Evolutionary conservation across 495 filamentous ascomycete species (phyloP), one percentile per base, ranked within the genome.

Genomic region (Schizothecium vesticola): DNA sequence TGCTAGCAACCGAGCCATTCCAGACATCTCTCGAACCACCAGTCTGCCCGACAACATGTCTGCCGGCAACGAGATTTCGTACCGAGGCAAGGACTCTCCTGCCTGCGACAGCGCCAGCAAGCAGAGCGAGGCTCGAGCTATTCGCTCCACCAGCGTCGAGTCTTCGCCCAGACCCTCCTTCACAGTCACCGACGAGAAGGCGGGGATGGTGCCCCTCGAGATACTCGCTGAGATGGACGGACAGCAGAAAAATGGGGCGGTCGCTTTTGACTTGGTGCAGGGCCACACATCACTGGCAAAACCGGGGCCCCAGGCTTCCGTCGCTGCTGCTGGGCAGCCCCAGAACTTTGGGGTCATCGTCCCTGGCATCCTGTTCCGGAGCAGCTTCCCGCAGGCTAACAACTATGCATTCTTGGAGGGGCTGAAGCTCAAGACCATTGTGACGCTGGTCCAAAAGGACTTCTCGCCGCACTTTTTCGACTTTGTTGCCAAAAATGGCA

Each of bases 381-480:
- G 89, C 73, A 87, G 86, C 58, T 95, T 90, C 71, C 92, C 92
- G 1, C 78, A 84, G 59, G 71, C 78, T 6, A 82, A 86, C 59
- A 88, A 94, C 73, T 86, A 90, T 66, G 78, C 78, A 8, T 91
- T 89, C 66, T 78, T 96, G 55, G 80, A 84, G 66, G 80, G 74
- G 10, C 81, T 96, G 29, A 79, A 85, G 12, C 77, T 96, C 66
- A 91, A 89, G 79, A 93, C 88, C 25, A 86, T 96, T 33, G 79
- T 96, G 90, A 94, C 91, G n/a, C 81, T 96, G 23, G 92, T 96
- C 26, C 82, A 86, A 4, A 89, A 90, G 67, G 83, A 87, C 3
- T 75, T 81, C 21, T 84, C 89, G 0, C 74, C 84, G 8, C 84
- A 80, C 3, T 89, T 90, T 72, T 67, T 76, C 31, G 65, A 78